Conservation (phyloP, 2,329 filamentous ascomycete species). For the Didymella arachidicola region DNA sequence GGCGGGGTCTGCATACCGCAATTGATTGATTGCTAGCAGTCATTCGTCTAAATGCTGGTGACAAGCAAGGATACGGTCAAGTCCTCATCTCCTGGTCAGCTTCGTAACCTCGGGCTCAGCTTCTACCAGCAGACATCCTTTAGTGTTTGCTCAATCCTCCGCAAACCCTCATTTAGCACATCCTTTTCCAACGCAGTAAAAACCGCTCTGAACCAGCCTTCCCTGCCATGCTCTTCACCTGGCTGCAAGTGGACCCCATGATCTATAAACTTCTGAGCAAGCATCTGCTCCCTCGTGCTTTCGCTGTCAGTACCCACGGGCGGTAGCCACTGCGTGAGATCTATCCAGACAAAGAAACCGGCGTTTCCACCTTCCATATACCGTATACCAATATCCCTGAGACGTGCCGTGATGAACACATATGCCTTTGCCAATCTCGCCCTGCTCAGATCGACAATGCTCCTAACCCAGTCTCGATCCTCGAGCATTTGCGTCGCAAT, state of each 20-base stretch:
- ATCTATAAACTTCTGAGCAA: conserved; percentile 31
- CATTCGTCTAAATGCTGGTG: too few species aligned
- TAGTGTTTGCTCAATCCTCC: neutral
- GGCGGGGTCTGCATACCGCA: too few species aligned
- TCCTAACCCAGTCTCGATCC: conserved; percentile 32
- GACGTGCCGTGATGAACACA: conserved; percentile 17
- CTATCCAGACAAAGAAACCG: conserved; percentile 65
- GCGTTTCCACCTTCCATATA: conserved; percentile 61
- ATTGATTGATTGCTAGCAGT: too few species aligned
- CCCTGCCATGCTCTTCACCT: conserved; percentile 46
- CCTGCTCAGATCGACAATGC: neutral
- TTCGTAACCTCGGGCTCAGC: too few species aligned
- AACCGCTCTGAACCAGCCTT: conserved; percentile 56
- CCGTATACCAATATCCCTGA: conserved; percentile 53
- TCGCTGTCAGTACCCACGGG: conserved; percentile 11
- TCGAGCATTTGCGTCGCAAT: conserved; percentile 32
- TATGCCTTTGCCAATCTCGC: conserved; percentile 3
- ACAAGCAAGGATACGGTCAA: too few species aligned
- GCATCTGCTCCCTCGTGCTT: conserved; percentile 33
- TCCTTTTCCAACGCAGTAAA: conserved; percentile 48
- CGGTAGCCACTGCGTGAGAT: conserved; percentile 49
- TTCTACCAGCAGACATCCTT: neutral
- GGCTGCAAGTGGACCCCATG: conserved; percentile 33
- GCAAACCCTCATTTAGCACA: conserved; percentile 48
- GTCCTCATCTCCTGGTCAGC: too few species aligned